Evolutionary conservation across 768 basidiomycete species (phyloP).

Genomic region (Lentinula guzmanii): DNA sequence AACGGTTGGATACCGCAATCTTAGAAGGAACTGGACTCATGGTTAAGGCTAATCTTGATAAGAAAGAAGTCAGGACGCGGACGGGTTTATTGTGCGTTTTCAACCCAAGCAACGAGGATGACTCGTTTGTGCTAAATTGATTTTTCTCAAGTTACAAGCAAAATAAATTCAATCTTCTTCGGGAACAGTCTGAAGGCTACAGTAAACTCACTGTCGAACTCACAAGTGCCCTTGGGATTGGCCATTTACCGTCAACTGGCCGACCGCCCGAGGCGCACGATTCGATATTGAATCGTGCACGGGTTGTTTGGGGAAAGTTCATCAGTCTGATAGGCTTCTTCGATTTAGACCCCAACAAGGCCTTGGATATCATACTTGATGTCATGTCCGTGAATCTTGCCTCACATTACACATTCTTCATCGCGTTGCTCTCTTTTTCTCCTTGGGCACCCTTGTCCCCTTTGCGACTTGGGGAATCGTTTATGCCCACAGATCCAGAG

Average conservation of each 20-base stretch:
- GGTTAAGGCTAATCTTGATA: conserved; percentile 54
- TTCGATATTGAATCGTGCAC: conserved; percentile 58
- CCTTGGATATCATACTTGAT: conserved; percentile 90
- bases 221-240: conserved; percentile 65
- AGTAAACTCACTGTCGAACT: conserved; percentile 88
- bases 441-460: conserved; percentile 71
- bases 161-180: conserved; percentile 95
- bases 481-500: conserved; percentile 32
- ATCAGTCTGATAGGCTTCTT: conserved; percentile 93
- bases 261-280: conserved; percentile 54
- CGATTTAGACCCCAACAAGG: conserved; percentile 92
- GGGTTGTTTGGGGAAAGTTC: conserved; percentile 74
- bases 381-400: conserved; percentile 78
- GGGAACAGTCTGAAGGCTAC: conserved; percentile 97
- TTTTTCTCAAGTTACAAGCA: conserved; percentile 76
- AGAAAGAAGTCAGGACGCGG: conserved; percentile 75
- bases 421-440: conserved; percentile 79
- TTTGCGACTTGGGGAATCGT: conserved; percentile 24
- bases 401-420: conserved; percentile 84
- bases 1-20: conserved; percentile 65
- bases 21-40: conserved; percentile 63
- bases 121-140: background rate
- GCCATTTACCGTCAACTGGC: conserved; percentile 66
- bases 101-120: background rate
- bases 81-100: conserved; percentile 74